phyloP scores from a whole-genome alignment of 2,329 filamentous ascomycete species.

The Colletotrichum incanum region DNA sequence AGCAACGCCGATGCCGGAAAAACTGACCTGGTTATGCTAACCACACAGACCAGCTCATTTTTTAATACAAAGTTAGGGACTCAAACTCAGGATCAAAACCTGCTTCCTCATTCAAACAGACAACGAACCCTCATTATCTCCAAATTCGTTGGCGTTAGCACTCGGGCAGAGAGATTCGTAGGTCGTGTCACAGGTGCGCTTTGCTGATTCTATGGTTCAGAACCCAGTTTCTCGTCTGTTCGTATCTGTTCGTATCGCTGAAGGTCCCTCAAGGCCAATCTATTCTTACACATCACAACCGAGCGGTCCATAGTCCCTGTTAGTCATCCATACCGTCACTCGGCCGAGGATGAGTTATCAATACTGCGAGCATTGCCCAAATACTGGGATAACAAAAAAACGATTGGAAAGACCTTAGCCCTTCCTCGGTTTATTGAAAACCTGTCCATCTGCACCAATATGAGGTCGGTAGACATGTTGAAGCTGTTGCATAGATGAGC shows the following conservation, averaged over 20 bases:
- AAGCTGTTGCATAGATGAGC: too few species aligned
- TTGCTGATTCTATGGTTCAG: neutral
- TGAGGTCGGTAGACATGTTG: too few species aligned
- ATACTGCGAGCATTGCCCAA: neutral
- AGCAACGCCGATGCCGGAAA: too few species aligned
- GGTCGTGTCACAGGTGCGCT: neutral
- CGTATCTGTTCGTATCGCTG: neutral
- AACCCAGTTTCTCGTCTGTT: neutral
- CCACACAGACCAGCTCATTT: too few species aligned
- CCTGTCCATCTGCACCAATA: too few species aligned
- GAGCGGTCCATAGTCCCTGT: constrained; percentile 4
- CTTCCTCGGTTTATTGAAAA: too few species aligned
- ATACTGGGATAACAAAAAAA: too few species aligned
- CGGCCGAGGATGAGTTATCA: too few species aligned
- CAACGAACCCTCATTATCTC: neutral
- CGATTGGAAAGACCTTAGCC: too few species aligned
- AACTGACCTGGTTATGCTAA: too few species aligned
- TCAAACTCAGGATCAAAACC: neutral
- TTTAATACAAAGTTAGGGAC: too few species aligned
- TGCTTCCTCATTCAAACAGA: neutral
- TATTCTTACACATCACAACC: neutral
- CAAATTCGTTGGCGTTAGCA: neutral
- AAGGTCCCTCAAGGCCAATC: neutral
- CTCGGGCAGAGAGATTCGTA: neutral
- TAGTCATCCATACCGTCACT: neutral